Evolutionary conservation across 306 rosid species (phyloP).

Genomic region (Canavalia gladiata): DNA sequence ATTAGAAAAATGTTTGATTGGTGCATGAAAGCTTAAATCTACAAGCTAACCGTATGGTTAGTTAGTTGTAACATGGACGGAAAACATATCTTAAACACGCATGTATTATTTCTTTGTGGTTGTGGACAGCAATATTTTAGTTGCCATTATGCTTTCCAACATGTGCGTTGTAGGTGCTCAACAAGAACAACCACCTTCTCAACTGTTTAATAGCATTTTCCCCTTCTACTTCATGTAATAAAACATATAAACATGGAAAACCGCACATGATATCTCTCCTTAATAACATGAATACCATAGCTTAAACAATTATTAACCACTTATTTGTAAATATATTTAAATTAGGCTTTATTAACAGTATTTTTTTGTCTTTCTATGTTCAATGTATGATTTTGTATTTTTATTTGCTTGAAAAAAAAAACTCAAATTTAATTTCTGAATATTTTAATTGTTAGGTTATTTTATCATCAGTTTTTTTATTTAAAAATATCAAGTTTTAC

Average conservation of each 20-base stretch:
- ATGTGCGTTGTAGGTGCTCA: neutral
- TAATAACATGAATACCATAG: neutral
- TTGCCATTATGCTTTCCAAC: conserved; percentile 16
- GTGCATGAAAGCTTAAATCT: conserved; percentile 25
- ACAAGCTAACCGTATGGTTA: neutral
- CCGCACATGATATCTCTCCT: neutral
- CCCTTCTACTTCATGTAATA: neutral
- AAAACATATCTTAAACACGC: neutral
- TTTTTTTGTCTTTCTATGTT: neutral
- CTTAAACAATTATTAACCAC: neutral
- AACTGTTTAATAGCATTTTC: neutral
- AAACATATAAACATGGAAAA: neutral
- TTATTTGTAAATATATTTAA: neutral
- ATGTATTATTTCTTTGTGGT: conserved; percentile 22
- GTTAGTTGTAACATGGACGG: conserved; percentile 21
- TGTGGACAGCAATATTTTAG: conserved; percentile 31
- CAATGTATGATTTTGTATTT: neutral
- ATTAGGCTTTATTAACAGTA: neutral
- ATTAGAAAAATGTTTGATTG: conserved; percentile 18
- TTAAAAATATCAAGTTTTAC: neutral
- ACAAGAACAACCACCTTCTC: neutral
- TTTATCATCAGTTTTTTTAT: too few relatives aligned
- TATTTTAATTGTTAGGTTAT: neutral
- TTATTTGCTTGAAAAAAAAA: neutral
- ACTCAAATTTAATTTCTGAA: neutral